phyloP scores from a whole-genome alignment of 2,329 filamentous ascomycete genomes.

The Trichophyton schoenleinii region DNA sequence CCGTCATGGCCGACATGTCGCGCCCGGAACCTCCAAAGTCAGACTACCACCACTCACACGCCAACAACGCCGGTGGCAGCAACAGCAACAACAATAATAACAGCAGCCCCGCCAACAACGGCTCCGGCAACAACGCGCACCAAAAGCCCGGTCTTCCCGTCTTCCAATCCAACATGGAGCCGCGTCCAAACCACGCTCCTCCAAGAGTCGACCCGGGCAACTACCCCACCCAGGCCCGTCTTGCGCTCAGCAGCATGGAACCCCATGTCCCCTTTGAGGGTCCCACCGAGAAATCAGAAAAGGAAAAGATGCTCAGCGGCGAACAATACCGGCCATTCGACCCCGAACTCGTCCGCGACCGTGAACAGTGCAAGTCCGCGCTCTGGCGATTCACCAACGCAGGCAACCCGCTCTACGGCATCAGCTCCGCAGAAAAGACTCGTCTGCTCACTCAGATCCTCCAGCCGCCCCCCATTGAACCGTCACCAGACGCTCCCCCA shows the following conservation, averaged over 20 bases:
- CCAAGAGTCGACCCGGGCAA: slow-evolving; percentile 28
- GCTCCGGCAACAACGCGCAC: slow-evolving; percentile 26
- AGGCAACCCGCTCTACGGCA: slow-evolving; percentile 58
- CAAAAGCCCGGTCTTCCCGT: slow-evolving; percentile 26
- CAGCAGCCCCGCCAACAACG: slow-evolving; percentile 21
- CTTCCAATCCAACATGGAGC: slow-evolving; percentile 27
- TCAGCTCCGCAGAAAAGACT: slow-evolving; percentile 42
- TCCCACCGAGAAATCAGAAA: slow-evolving; percentile 48
- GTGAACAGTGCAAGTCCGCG: slow-evolving; percentile 69
- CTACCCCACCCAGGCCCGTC: slow-evolving; percentile 31
- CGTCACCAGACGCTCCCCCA: slow-evolving; percentile 26
- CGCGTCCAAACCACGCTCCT: slow-evolving; percentile 23
- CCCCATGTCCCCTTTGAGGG: slow-evolving; percentile 28
- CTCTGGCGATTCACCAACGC: slow-evolving; percentile 81
- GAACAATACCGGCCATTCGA: slow-evolving; percentile 69
- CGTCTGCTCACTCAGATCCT: slow-evolving; percentile 29
- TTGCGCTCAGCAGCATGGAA: slow-evolving; percentile 32
- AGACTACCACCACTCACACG: slow-evolving; percentile 27
- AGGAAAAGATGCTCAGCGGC: slow-evolving; percentile 78
- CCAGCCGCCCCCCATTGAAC: slow-evolving; percentile 20
- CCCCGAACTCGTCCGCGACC: slow-evolving; percentile 64
- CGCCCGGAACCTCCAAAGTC: slow-evolving; percentile 26
- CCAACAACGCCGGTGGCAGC: slow-evolving; percentile 16
- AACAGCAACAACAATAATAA: background rate
- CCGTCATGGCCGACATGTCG: slow-evolving; percentile 28